Base-by-base conservation (phyloP, 805 yeast species). In the Pichia cephalocereana region DNA sequence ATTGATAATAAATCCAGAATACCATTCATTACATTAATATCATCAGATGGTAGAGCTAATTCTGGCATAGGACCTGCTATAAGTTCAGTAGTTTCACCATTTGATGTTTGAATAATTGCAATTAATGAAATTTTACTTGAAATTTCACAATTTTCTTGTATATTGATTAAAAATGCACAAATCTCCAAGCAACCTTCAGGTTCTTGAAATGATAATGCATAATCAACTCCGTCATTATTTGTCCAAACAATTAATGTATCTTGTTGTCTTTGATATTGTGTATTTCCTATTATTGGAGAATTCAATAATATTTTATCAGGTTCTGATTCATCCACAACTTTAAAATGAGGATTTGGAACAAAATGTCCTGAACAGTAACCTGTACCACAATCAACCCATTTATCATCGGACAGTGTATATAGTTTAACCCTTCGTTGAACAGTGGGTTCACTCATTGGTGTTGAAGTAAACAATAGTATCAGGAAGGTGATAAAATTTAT, bases 221-320 rank as follows among this genome's bases (percentile, higher is more conserved):
- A 79, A 63, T 88, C 95, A 46, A 74, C 75, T 8, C 83, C 80
- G 18, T 75, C 72, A 3, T 67, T 58, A 59, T 87, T 96, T 10
- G 95, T 85, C 98, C 98, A 91, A 19, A 91, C 96, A 10, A 91
- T 87, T 43, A 91, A 70, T 0, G 97, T 89, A 50, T 89, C 97
- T 60, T 89, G 96, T 60, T 93, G 98, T 59, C 95, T 76, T 62
- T 91, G 97, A 62, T 86, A 91, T 56, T 86, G 95, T 4, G 81
- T 82, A 30, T 77, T 66, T 0, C 95, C 95, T 57, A 77, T 82
- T n/a, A 91, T 70, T 50, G 64, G 72, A 6, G 90, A 78, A 57
- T 77, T 75, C 39, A 91, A 66, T 23, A 91, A 67, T 11, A 79
- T 68, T 30, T 82, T 80, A 2, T 71, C 68, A 7, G 79, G 69